Base-by-base conservation (phyloP, 139 green algal species). In the Micractinium conductrix region DNA sequence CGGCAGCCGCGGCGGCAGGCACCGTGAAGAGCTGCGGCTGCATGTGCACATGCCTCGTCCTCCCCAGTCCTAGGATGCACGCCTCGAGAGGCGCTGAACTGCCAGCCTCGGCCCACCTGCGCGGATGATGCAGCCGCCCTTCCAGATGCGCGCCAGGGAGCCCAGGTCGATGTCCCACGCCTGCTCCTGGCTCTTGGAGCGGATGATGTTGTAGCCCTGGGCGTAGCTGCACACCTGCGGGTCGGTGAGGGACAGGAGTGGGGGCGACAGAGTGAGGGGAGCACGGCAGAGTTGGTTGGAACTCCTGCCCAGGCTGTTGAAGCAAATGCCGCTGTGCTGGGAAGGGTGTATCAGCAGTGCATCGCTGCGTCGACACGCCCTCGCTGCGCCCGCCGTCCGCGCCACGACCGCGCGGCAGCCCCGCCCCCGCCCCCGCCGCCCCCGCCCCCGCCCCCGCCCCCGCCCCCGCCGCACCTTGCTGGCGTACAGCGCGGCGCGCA, bases 101-200 rank as follows among this genome's bases (percentile, higher is more conserved):
- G n/a, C n/a, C n/a, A n/a, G n/a, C n/a, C 33, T 26, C 48, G 4
- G 0, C 74, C 5, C 55, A 82, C 76, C 76, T 33, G 78, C 83
- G 65, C 97, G 95, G 91, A 99, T 99, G 89, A 99, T 99, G 94
- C 97, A 99, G 65, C 97, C 97, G 79, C 97, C 97, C 96, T 99
- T 99, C 96, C 96, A 99, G 91, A 98, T 99, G 81, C 96, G 92
- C 16, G 94, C 95, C 42, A 99, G 93, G 37, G 90, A 90, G 22
- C 94, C 97, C 75, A 99, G 91, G 89, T 99, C 90, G 38, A 99
- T 85, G 84, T 89, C 80, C 97, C 97, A 99, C n/a, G 75, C 90
- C 90, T 96, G 92, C 86, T 97, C 96, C 12, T 92, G 80, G 79
- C 90, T 96, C 95, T 99, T 99, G 65, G 96, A 94, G 45, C 94